These are phyloP conservation scores for Alternaria sp. DNA, from an alignment of 2,329 filamentous ascomycete species.

Conservation along the genomic window DNA sequence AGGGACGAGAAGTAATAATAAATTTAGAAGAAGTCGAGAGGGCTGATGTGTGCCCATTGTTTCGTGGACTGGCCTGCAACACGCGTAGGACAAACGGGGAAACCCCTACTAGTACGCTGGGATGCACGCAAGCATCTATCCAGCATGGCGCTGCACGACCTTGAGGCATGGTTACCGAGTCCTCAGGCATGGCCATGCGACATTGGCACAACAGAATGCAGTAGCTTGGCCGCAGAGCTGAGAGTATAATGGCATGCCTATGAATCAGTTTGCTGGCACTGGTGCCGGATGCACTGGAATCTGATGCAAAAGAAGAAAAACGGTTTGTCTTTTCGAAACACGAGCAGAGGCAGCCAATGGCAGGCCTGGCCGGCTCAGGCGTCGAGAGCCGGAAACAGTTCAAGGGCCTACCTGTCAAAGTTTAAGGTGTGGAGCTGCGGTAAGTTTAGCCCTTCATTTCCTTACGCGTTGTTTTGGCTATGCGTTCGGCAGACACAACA, in stretches of 20 bases:
- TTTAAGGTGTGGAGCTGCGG: conserved; percentile 34
- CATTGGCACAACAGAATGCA: conserved; percentile 38
- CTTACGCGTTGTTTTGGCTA: conserved; percentile 48
- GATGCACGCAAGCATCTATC: conserved; percentile 43
- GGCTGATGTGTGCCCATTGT: conserved; percentile 44
- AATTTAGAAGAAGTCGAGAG: conserved; percentile 41
- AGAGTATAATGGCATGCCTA: conserved; percentile 12
- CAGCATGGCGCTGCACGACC: conserved; percentile 40
- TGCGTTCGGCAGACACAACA: conserved; percentile 35
- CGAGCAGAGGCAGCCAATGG: conserved; percentile 29
- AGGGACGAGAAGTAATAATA: conserved; percentile 41
- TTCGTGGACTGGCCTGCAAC: conserved; percentile 43
- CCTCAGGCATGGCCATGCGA: conserved; percentile 21
- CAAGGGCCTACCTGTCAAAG: conserved; percentile 41
- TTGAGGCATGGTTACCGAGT: conserved; percentile 34
- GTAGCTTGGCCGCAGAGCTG: conserved; percentile 29
- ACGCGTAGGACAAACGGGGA: conserved; percentile 44
- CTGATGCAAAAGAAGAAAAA: conserved; percentile 27
- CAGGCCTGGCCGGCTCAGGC: conserved; percentile 17
- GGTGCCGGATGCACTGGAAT: conserved; percentile 21
- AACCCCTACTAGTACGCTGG: conserved; percentile 33
- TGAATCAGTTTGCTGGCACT: conserved; percentile 16
- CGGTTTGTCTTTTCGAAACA: conserved; percentile 18
- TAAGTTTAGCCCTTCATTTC: conserved; percentile 45
- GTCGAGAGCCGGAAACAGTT: conserved; percentile 25